These are phyloP conservation scores for Dendrobium catenatum DNA, from an alignment of 106 monocot species.

Conservation along the genomic window DNA sequence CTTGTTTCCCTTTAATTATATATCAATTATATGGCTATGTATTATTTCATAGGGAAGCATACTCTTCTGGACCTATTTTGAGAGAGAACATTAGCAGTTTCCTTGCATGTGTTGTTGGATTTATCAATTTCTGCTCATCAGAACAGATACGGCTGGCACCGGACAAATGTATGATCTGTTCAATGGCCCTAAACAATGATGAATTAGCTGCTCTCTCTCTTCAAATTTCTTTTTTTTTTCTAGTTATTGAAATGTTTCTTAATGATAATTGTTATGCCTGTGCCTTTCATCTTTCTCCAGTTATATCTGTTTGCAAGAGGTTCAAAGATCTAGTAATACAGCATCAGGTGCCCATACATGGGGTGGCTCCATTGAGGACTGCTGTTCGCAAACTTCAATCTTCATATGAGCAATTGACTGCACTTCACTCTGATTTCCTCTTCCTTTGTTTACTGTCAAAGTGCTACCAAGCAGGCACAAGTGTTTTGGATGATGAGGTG, in stretches of 20 bases:
- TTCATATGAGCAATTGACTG: conserved; percentile 71
- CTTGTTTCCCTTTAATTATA: neutral
- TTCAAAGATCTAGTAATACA: conserved; percentile 79
- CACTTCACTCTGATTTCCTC: conserved; percentile 87
- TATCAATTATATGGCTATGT: neutral
- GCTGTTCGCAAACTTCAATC: conserved; percentile 71
- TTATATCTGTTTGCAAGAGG: conserved; percentile 74
- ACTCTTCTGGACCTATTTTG: conserved; percentile 35
- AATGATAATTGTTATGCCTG: neutral
- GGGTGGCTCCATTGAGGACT: conserved; percentile 67
- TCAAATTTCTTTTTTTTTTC: neutral
- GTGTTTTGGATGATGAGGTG: conserved; percentile 61
- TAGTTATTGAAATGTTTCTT: neutral
- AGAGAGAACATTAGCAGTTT: conserved; percentile 44
- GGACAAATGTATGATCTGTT: conserved; percentile 69
- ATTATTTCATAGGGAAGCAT: conserved; percentile 57
- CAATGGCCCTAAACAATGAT: neutral
- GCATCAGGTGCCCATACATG: conserved; percentile 59
- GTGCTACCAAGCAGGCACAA: conserved; percentile 66
- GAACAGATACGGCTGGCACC: conserved; percentile 77
- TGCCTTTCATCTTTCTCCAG: conserved; percentile 24
- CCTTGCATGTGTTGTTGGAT: conserved; percentile 38
- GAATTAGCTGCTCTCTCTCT: neutral
- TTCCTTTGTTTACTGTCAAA: conserved; percentile 82
- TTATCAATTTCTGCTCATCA: conserved; percentile 61